phyloP scores from a whole-genome alignment of 2,329 filamentous ascomycete species.

The Dactylellina leptospora region DNA sequence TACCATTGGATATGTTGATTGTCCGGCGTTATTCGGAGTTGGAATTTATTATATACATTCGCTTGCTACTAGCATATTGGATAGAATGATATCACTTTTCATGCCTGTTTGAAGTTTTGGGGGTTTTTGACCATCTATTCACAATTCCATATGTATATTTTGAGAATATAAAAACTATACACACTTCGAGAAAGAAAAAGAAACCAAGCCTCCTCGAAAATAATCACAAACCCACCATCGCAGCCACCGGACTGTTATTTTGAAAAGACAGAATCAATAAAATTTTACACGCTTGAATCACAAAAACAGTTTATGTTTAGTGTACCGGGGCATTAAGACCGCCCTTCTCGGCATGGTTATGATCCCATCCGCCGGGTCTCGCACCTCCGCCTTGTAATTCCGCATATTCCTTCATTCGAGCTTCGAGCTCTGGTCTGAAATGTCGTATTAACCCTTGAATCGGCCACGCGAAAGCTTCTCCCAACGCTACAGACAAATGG shows the following conservation, averaged over 20 bases:
- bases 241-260: constrained; percentile 6
- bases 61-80: neutral
- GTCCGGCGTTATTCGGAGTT: constrained; percentile 33
- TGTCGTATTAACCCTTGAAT: constrained; percentile 98
- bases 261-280: constrained; percentile 5
- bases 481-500: constrained; percentile 70
- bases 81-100: constrained; percentile 3
- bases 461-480: constrained; percentile 98
- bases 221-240: no score
- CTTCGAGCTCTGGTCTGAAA: constrained; percentile 95
- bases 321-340: constrained; percentile 83
- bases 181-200: constrained; percentile 32
- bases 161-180: constrained; percentile 33
- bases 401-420: constrained; percentile 82
- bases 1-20: neutral
- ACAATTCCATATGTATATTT: constrained; percentile 21
- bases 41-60: neutral
- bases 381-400: constrained; percentile 75
- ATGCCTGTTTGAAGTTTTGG: neutral
- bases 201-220: constrained; percentile 11
- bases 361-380: constrained; percentile 87
- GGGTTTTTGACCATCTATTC: neutral
- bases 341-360: constrained; percentile 77
- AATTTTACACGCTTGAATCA: constrained; percentile 41
- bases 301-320: constrained; percentile 8